Evolutionary conservation across 495 filamentous ascomycete species (phyloP), one percentile per base, ranked within the genome.

Genomic region (Aspergillus steynii): DNA sequence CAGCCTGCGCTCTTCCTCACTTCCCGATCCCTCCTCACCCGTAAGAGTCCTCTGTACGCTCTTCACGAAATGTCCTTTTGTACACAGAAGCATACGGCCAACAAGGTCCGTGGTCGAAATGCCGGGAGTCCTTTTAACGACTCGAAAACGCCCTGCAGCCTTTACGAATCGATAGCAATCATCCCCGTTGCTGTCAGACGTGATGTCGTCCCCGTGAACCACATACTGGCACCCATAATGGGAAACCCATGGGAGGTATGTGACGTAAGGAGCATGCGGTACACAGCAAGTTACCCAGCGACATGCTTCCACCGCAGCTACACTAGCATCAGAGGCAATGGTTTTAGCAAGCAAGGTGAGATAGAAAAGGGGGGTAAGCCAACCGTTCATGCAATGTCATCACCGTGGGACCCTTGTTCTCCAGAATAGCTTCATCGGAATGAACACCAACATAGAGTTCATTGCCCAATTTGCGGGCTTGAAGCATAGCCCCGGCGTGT

Each of bases 131-230:
- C 95, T 81, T 76, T 93, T 94, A 25, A 99, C 95, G 14, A 98
- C 91, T 68, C 90, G 88, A 81, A 99, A 98, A 7, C 95, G 85
- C 25, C 88, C 88, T 14, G 93, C 94, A 28, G 87, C 87, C 74
- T 98, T 98, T 56, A 99, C 95, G 71, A 89, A 96, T 62, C 96
- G 87, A 75, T 99, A 99, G 77, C 96, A 98, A 76, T 99, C 95
- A 69, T 96, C 86, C 8, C 95, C 92, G 49, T 84, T 85, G 59
- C 86, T 88, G 65, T 96, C 86, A 1, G 93, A 93, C 2, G 90
- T 92, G 50, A 98, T 90, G 68, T 96, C 92, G 65, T 93, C 89
- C 55, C 95, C 96, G 72, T 98, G 90, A 5, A 97, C 93, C 10
- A 97, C 90, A 71, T 92, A 97, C 64, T 85, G 82, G 78, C 95